Evolutionary conservation across 495 filamentous ascomycete species (phyloP).

Genomic region (Talaromyces stipitatus): DNA sequence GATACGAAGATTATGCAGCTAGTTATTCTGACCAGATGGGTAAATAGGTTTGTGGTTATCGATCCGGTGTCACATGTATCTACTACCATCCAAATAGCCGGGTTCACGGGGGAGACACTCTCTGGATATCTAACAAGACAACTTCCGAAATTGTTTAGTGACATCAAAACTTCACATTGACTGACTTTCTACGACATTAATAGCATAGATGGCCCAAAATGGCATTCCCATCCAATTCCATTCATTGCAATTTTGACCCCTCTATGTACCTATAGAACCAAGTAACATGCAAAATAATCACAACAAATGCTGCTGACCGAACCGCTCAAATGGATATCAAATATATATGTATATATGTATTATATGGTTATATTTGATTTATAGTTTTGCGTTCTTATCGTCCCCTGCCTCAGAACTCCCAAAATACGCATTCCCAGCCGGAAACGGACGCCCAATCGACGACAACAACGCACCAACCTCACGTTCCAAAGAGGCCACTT

Average conservation of each 20-base stretch:
- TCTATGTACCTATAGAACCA: background rate
- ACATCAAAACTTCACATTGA: too few relatives aligned
- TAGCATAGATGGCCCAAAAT: too few relatives aligned
- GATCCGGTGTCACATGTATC: too few relatives aligned
- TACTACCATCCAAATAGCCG: too few relatives aligned
- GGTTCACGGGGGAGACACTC: too few relatives aligned
- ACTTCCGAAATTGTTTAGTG: too few relatives aligned
- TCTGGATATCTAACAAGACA: too few relatives aligned
- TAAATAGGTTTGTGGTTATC: too few relatives aligned
- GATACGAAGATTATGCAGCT: too few relatives aligned
- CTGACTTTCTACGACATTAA: too few relatives aligned
- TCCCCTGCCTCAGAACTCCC: constrained; percentile 14
- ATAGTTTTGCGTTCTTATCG: constrained; percentile 36
- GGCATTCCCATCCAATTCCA: background rate
- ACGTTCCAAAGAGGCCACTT: constrained; percentile 50
- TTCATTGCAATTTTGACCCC: background rate
- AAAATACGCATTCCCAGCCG: constrained; percentile 18
- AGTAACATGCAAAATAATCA: too few relatives aligned
- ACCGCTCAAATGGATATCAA: background rate
- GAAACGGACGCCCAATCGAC: constrained; percentile 27
- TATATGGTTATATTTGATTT: constrained; percentile 14
- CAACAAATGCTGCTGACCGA: background rate
- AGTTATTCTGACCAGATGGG: too few relatives aligned
- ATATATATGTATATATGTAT: background rate
- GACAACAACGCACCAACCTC: constrained; percentile 43